Evolutionary conservation across 257 asterid species (phyloP).

Genomic region (Verbascum thapsus): DNA sequence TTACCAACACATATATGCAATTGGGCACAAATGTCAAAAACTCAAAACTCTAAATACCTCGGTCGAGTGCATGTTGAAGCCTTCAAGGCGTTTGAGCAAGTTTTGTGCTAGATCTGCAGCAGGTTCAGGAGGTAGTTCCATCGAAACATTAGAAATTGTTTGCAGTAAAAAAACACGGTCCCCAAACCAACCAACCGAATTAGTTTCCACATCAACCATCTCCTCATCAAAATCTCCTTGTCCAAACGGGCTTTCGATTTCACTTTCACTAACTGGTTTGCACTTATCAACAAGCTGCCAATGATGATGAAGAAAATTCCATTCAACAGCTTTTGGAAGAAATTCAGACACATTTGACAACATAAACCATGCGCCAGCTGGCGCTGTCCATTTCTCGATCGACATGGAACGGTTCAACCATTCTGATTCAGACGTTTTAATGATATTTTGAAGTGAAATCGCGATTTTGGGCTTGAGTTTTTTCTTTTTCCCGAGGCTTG

Average conservation of each 20-base stretch:
- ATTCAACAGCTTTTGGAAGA: slow-evolving; percentile 74
- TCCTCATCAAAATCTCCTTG: slow-evolving; percentile 43
- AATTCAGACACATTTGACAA: slow-evolving; percentile 79
- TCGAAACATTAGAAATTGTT: slow-evolving; percentile 82
- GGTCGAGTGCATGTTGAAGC: slow-evolving; percentile 85
- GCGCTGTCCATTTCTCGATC: slow-evolving; percentile 92
- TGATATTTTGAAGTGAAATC: slow-evolving; percentile 71
- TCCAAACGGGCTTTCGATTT: slow-evolving; percentile 42
- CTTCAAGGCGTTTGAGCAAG: slow-evolving; percentile 76
- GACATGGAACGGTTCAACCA: slow-evolving; percentile 62
- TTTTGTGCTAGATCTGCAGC: slow-evolving; percentile 91
- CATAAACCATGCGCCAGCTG: slow-evolving; percentile 94
- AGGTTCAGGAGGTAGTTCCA: slow-evolving; percentile 78
- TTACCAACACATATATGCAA: slow-evolving; percentile 4
- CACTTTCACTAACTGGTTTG: slow-evolving; percentile 44
- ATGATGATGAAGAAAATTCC: slow-evolving; percentile 92
- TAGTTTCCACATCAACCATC: slow-evolving; percentile 48
- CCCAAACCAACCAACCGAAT: slow-evolving; percentile 77
- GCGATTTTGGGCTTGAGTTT: slow-evolving; percentile 65
- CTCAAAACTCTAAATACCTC: slow-evolving; percentile 60
- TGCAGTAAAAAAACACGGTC: slow-evolving; percentile 92
- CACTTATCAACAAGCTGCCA: slow-evolving; percentile 86
- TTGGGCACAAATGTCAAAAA: background rate
- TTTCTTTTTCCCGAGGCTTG: slow-evolving; percentile 84
- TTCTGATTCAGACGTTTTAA: slow-evolving; percentile 60